These are phyloP conservation scores for Dryas drummondii DNA, from an alignment of 306 rosid species.

Conservation along the genomic window DNA sequence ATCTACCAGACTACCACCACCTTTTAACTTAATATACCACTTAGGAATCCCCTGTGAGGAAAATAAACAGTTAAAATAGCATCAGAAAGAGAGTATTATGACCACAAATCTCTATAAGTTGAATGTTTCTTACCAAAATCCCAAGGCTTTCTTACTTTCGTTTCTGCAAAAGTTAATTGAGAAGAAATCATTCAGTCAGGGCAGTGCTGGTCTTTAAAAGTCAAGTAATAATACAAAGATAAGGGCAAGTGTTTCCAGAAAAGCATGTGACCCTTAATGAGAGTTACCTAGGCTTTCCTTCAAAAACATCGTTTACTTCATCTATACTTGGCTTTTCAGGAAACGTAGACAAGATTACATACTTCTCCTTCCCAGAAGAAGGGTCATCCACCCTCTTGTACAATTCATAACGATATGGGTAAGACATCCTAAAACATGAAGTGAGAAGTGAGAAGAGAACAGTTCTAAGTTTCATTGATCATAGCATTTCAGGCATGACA, in stretches of 20 bases:
- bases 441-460: not conserved
- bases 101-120: not conserved
- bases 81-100: not conserved
- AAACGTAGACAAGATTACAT: slow-evolving; percentile 55
- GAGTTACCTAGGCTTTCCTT: slow-evolving; percentile 68
- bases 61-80: slow-evolving; percentile 13
- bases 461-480: not conserved
- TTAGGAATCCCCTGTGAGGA: slow-evolving; percentile 59
- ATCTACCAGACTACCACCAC: not conserved
- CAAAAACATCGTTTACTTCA: slow-evolving; percentile 67
- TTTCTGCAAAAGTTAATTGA: slow-evolving; percentile 40
- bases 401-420: slow-evolving; percentile 69
- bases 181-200: slow-evolving; percentile 25
- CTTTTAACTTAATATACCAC: slow-evolving; percentile 40
- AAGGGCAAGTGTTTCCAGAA: not conserved
- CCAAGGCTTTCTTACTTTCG: slow-evolving; percentile 47
- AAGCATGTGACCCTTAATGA: not conserved
- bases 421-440: slow-evolving; percentile 48
- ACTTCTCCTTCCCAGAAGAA: slow-evolving; percentile 61
- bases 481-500: not conserved
- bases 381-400: slow-evolving; percentile 84
- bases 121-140: slow-evolving; percentile 62
- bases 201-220: not conserved
- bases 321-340: slow-evolving; percentile 59
- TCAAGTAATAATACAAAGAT: slow-evolving; percentile 5